Percentiles rank a stretch among this genome's conserved stretches.
Conservation (phyloP, 1,284 basidiomycete species). For the Tranzscheliella williamsii region DNA sequence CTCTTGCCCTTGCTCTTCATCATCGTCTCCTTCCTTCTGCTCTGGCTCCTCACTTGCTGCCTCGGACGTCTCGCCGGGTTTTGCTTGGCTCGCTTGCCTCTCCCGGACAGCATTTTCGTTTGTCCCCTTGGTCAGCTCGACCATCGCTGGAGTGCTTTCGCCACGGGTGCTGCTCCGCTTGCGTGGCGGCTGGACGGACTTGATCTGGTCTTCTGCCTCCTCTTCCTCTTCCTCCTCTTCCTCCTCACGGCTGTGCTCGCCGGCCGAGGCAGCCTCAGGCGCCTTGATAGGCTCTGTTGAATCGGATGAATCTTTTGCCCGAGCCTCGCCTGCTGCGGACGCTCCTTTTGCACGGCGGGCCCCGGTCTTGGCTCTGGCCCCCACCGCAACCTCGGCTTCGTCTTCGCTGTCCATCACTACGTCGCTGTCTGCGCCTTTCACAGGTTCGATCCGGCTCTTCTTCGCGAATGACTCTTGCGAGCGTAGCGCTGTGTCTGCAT, state of each 20-base stretch:
- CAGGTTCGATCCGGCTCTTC: neutral
- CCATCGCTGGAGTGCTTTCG: too few relatives aligned
- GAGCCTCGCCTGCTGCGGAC: too few relatives aligned
- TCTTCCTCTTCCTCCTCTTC: constrained; percentile 14
- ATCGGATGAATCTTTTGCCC: too few relatives aligned
- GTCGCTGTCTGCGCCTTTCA: neutral
- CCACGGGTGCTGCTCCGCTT: constrained; percentile 6
- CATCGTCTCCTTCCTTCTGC: neutral
- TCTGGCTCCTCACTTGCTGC: neutral
- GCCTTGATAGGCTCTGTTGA: too few relatives aligned
- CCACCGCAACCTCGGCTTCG: constrained; percentile 26
- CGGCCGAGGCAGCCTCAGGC: neutral
- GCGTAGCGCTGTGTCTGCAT: neutral
- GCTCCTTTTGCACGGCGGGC: neutral
- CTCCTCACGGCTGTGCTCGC: constrained; percentile 1
- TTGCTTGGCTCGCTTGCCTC: neutral
- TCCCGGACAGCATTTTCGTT: neutral
- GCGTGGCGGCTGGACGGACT: constrained; percentile 7
- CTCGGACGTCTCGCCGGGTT: neutral
- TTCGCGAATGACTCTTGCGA: neutral
- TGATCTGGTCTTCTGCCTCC: constrained; percentile 19
- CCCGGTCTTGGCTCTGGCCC: neutral
- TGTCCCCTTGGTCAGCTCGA: too few relatives aligned
- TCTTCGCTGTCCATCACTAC: constrained; percentile 30
- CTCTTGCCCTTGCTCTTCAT: neutral